Base-by-base conservation (phyloP, 2,329 filamentous ascomycete genomes). In the Sordariomycetes sp. region DNA sequence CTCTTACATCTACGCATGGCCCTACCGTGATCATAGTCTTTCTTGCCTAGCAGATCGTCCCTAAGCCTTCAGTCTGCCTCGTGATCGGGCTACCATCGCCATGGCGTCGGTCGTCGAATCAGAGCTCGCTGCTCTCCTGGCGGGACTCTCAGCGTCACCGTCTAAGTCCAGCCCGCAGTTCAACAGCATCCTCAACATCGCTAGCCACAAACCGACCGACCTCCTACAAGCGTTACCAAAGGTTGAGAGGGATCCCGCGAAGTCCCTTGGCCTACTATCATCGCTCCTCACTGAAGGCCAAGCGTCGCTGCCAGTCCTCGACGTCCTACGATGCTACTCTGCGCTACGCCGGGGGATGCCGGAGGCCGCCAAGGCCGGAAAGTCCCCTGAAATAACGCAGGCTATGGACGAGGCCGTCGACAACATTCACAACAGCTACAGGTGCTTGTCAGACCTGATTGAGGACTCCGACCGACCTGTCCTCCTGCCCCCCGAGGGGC, bases 401-500 rank as follows among this genome's bases (percentile, higher is more conserved):
- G 55, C 66, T 8, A 52, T 65, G 22, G 58, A 61, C 3, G 61
- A 59, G 12, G 64, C 64, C 1, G 56, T 59, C 12, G 53, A 60
- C 10, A 35, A 66, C 24, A 63, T 70, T 2, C 68, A 69, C 56
- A 24, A 57, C 24, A 66, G 65, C 12, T 71, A 72, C 59, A 60
- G 59, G 1, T 72, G 72, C 60, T 71, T 77, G 34, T 69, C 69
- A 1, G 70, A 73, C 51, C 68, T 70, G 56, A 62, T 72, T 10
- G 52, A 61, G 24, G 58, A 61, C 1, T 62, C 61, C 8, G 45
- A 65, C 10, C 61, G 61, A 6, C 66, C 68, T 5, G 68, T 68
- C 15, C 60, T 72, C 28, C 61, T 65, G 35, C 57, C 63, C 7
- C 62, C 67, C 10, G 62, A 62, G 8, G 59, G 61, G 8, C 55